phyloP scores from a whole-genome alignment of 441 rosid genomes.

The Croton laevigatus region DNA sequence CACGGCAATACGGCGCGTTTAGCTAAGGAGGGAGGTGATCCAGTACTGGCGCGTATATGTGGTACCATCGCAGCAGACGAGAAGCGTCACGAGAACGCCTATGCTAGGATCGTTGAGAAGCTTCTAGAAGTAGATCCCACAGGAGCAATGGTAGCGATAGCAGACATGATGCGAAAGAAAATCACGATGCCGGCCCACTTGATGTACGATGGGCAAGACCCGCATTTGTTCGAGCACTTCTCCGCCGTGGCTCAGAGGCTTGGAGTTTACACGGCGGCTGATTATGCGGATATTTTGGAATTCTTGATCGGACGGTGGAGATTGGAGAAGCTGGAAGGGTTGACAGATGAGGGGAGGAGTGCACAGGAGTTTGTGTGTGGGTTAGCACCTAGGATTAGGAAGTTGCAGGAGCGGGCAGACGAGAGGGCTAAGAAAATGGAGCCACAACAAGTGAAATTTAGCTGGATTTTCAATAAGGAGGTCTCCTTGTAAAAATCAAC shows the following conservation, averaged over 20 bases:
- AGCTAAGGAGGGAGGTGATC: constrained; percentile 73
- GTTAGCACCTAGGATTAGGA: constrained; percentile 60
- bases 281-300: constrained; percentile 82
- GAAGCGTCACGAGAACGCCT: constrained; percentile 91
- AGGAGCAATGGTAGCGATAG: constrained; percentile 59
- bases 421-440: constrained; percentile 58
- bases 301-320: constrained; percentile 77
- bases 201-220: constrained; percentile 79
- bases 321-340: constrained; percentile 53
- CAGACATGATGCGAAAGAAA: constrained; percentile 89
- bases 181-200: constrained; percentile 88
- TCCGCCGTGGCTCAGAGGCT: constrained; percentile 80
- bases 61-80: constrained; percentile 89
- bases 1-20: constrained; percentile 89
- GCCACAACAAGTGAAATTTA: constrained; percentile 52
- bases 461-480: constrained; percentile 70
- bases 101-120: constrained; percentile 77
- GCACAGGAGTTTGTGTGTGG: constrained; percentile 88
- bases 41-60: constrained; percentile 73
- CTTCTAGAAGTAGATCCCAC: constrained; percentile 80
- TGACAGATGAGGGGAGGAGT: constrained; percentile 63
- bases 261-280: constrained; percentile 78
- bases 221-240: constrained; percentile 65
- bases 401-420: constrained; percentile 77
- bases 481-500: constrained; percentile 8